Percentiles rank a stretch among this genome's conserved stretches.
phyloP scores from a whole-genome alignment of 108 stramenopile genomes.

The Nitzschia sp. region DNA sequence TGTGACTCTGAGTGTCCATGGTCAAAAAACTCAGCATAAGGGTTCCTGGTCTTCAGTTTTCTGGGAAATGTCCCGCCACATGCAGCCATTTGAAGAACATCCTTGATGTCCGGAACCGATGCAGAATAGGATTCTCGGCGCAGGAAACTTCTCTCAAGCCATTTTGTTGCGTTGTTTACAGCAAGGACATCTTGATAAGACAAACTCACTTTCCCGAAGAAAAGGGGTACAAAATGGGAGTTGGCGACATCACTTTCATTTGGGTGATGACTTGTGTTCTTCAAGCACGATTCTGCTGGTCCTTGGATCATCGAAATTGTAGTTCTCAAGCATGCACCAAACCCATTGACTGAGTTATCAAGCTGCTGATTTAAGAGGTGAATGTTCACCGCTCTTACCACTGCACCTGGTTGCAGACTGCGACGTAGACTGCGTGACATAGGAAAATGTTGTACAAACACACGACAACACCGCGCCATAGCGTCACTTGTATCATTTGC shows the following conservation, averaged over 20 bases:
- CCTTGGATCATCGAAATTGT: slow-evolving; percentile 39
- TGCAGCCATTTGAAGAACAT: no score
- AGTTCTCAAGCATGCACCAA: slow-evolving; percentile 71
- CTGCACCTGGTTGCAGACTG: slow-evolving; percentile 55
- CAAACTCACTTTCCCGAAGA: neutral
- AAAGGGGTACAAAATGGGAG: neutral
- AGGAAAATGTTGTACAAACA: slow-evolving; percentile 54
- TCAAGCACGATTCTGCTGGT: slow-evolving; percentile 17
- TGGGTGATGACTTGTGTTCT: neutral
- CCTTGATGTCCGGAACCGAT: no score
- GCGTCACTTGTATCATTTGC: no score
- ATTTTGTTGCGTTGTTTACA: neutral
- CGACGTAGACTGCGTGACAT: slow-evolving; percentile 42
- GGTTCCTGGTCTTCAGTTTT: slow-evolving; percentile 41
- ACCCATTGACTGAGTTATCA: slow-evolving; percentile 7
- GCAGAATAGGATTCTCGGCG: neutral
- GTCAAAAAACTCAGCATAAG: slow-evolving; percentile 86
- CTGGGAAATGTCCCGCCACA: no score
- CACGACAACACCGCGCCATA: neutral
- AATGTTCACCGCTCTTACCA: slow-evolving; percentile 67
- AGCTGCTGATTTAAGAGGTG: slow-evolving; percentile 35
- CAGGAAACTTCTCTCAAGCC: neutral
- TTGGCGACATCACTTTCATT: no score
- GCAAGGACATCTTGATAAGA: neutral
- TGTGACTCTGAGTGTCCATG: slow-evolving; percentile 33